Evolutionary conservation across 2,329 filamentous ascomycete genomes (phyloP).

Genomic region (Lachnum nothofagi): DNA sequence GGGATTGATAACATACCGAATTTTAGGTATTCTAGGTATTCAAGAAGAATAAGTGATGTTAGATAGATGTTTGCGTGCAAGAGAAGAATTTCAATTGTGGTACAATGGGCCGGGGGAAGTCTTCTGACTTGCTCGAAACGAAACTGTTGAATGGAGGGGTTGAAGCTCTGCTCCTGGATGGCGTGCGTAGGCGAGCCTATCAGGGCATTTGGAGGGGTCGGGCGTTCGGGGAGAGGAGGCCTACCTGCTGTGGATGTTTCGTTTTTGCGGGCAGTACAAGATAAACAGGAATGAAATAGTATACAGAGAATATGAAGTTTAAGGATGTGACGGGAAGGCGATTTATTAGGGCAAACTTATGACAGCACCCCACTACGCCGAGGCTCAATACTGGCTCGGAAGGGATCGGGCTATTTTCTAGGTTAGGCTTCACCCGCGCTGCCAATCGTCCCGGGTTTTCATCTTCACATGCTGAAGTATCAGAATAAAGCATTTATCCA

Average conservation of each 20-base stretch:
- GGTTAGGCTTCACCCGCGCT: background rate
- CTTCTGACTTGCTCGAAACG: background rate
- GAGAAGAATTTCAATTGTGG: background rate
- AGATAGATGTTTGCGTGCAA: constrained; percentile 2
- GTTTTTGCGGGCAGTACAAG: too few relatives aligned
- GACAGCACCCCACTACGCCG: constrained; percentile 10
- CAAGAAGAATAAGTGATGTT: constrained; percentile 2
- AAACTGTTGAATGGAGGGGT: constrained; percentile 6
- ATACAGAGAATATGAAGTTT: background rate
- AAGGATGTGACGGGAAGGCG: background rate
- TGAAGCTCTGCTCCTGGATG: constrained; percentile 1
- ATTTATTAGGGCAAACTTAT: background rate
- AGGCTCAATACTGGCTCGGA: constrained; percentile 15
- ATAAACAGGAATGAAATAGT: background rate
- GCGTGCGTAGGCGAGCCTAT: background rate
- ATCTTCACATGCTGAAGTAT: constrained; percentile 24
- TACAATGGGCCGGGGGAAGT: background rate
- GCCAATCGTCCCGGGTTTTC: constrained; percentile 7
- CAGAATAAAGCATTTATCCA: background rate
- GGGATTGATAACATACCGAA: constrained; percentile 14
- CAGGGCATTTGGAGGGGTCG: background rate
- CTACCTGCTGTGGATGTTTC: background rate
- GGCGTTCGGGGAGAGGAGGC: background rate
- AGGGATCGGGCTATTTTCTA: constrained; percentile 10
- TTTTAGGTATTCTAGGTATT: constrained; percentile 10